Evolutionary conservation across 2,329 filamentous ascomycete genomes (phyloP).

Genomic region (Ceratocystis smalleyi): DNA sequence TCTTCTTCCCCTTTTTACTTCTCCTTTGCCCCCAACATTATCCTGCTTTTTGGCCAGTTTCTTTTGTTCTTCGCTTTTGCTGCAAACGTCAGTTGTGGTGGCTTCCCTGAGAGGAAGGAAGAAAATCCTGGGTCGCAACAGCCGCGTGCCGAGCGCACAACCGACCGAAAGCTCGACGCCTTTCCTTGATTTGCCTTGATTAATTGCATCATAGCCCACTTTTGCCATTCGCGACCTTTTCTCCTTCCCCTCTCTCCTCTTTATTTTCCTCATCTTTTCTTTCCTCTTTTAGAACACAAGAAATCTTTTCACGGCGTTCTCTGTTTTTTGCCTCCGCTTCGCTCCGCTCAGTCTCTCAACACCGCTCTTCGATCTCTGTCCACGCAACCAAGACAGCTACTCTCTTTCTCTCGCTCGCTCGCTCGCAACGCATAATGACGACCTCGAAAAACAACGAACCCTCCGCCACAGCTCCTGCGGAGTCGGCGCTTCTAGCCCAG

Average conservation of each 20-base stretch:
- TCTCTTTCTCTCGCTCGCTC: slow-evolving; percentile 19
- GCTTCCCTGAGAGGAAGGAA: background rate
- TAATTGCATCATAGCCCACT: background rate
- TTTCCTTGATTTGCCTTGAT: background rate
- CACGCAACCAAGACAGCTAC: background rate
- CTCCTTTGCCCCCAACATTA: background rate
- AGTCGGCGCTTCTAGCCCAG: slow-evolving; percentile 31
- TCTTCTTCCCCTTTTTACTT: background rate
- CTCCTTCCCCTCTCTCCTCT: background rate
- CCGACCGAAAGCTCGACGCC: background rate
- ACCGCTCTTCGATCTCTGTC: background rate
- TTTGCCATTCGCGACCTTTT: background rate
- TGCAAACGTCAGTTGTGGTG: background rate
- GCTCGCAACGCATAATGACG: background rate
- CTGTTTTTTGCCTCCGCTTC: background rate
- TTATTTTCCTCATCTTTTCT: background rate
- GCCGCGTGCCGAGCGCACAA: slow-evolving; percentile 6
- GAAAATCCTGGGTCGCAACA: background rate
- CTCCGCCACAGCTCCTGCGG: slow-evolving; percentile 16
- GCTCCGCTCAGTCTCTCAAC: background rate
- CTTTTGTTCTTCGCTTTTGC: background rate
- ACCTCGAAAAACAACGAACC: slow-evolving; percentile 11
- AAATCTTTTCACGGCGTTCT: background rate
- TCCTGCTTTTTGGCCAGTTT: background rate
- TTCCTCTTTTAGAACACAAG: background rate